Conservation (phyloP, 345 rosid species). For the Nephelium lappaceum region DNA sequence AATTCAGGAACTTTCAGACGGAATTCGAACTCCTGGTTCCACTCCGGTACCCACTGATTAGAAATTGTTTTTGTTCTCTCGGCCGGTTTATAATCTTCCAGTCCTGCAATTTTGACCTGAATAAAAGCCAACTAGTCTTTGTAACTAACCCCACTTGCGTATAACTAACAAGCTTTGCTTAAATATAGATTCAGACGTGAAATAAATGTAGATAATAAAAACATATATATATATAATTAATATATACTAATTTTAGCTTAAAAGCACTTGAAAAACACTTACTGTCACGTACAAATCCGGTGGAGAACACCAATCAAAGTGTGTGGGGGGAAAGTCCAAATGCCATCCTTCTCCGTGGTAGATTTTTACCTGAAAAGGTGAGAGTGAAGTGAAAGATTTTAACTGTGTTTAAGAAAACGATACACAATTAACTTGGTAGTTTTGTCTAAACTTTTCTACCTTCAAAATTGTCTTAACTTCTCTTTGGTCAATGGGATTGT, state of each 20-base stretch:
- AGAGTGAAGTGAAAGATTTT: slow-evolving; percentile 11
- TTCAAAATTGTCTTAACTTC: slow-evolving; percentile 49
- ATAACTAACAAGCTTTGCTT: too few relatives aligned
- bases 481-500: slow-evolving; percentile 41
- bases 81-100: slow-evolving; percentile 31
- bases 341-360: slow-evolving; percentile 91
- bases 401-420: background rate
- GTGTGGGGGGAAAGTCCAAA: slow-evolving; percentile 60
- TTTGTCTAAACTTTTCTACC: slow-evolving; percentile 31
- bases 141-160: too few relatives aligned
- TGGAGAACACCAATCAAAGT: slow-evolving; percentile 80
- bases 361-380: slow-evolving; percentile 57
- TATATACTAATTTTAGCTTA: background rate
- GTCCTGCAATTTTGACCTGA: slow-evolving; percentile 62
- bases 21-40: slow-evolving; percentile 58
- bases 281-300: slow-evolving; percentile 78
- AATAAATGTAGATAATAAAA: too few relatives aligned
- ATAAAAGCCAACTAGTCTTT: slow-evolving; percentile 4
- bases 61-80: slow-evolving; percentile 26
- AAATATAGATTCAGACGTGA: too few relatives aligned
- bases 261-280: slow-evolving; percentile 17
- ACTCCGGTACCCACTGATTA: slow-evolving; percentile 50
- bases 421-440: background rate
- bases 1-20: slow-evolving; percentile 47
- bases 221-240: too few relatives aligned